Evolutionary conservation across 2,329 filamentous ascomycete genomes (phyloP), one percentile per base, ranked within the genome.

Genomic region (Colletotrichum karsti): DNA sequence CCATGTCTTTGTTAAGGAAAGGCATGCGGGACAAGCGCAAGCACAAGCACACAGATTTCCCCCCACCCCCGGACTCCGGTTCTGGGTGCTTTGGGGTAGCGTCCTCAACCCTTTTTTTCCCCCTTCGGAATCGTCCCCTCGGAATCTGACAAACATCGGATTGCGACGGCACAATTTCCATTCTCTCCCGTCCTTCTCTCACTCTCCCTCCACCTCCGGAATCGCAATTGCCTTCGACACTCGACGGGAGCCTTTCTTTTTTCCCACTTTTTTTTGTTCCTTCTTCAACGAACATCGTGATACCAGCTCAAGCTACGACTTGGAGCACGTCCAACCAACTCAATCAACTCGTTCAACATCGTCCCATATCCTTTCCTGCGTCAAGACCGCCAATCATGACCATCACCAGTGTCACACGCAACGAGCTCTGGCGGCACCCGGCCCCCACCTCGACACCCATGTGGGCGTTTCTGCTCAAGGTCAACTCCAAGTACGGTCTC

Each of bases 351-450:
- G 2, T 18, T 13, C 9, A 15, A 9, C 41, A 33, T 44, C 62
- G 15, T 61, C 62, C 26, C 48, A 64, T 53, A 46, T 57, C 54
- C 18, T 44, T n/a, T 26, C n/a, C 15, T 26, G n/a, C 53, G 9
- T 33, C 51, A 9, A 54, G 39, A 35, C 37, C n/a, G 53, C 53
- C 30, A 64, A 68, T 53, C 63, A 70, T 68, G 63, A 67, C 61
- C 37, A 39, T 67, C 60, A 67, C 65, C 65, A 59, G 60, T 48
- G 46, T 67, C 60, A 58, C 41, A 51, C 61, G 76, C 66, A 74
- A 80, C 69, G 86, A 90, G 75, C 85, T 97, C 46, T 96, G 93
- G 93, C 85, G 85, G 69, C 93, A 94, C 78, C 83, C 88, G 35
- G 80, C 87, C 72, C 92, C 92, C 7, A 78, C 87, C 51, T 85